These are phyloP conservation scores for Fusarium palustre DNA, from an alignment of 2,329 filamentous ascomycete genomes.

Conservation along the genomic window DNA sequence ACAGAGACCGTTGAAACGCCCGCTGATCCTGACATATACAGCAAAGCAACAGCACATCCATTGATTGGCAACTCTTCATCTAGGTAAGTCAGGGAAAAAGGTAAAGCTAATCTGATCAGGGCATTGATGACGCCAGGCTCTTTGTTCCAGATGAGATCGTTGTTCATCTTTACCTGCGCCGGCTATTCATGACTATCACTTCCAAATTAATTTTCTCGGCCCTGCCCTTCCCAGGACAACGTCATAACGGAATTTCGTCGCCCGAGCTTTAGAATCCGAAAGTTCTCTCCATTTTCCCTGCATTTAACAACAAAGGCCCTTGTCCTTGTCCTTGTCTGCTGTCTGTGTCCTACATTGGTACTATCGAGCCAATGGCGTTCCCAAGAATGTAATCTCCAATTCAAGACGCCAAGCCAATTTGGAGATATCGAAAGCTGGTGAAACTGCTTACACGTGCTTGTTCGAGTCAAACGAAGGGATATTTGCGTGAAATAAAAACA, in stretches of 20 bases:
- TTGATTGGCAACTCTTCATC: slow-evolving; percentile 22
- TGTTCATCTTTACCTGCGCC: slow-evolving; percentile 2
- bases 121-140: slow-evolving; percentile 26
- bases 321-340: slow-evolving; percentile 30
- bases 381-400: slow-evolving; percentile 27
- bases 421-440: slow-evolving; percentile 20
- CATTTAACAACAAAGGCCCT: slow-evolving; percentile 3
- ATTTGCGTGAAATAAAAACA: neutral
- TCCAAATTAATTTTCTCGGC: slow-evolving; percentile 5
- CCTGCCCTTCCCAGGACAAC: slow-evolving; percentile 2
- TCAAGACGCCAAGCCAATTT: slow-evolving; percentile 22
- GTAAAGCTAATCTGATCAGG: slow-evolving; percentile 30
- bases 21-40: slow-evolving; percentile 12
- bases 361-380: slow-evolving; percentile 34
- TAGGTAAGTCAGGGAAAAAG: neutral
- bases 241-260: slow-evolving; percentile 9
- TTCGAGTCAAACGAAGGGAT: slow-evolving; percentile 5
- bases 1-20: slow-evolving; percentile 29
- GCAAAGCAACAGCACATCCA: neutral
- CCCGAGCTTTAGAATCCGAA: slow-evolving; percentile 2
- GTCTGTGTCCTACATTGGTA: slow-evolving; percentile 3
- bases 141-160: slow-evolving; percentile 23
- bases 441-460: slow-evolving; percentile 32
- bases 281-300: slow-evolving; percentile 7
- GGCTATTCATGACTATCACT: slow-evolving; percentile 9